Percentiles rank a stretch among this genome's conserved stretches.
These are phyloP conservation scores for Russula griseocarnosa DNA, from an alignment of 768 basidiomycete species.

Conservation along the genomic window DNA sequence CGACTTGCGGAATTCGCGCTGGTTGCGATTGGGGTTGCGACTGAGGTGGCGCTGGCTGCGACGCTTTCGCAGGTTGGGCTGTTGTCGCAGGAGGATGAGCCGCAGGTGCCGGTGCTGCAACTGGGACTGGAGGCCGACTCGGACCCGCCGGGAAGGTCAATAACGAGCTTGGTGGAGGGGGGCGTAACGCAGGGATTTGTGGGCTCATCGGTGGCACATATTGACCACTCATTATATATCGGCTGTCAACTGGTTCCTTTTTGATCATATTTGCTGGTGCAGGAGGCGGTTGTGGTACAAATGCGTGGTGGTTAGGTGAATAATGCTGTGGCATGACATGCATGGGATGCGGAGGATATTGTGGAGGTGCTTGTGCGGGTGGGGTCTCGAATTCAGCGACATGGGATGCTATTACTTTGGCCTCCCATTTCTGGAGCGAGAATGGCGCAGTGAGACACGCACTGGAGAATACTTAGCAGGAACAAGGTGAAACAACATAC, in stretches of 20 bases:
- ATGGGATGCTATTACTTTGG: conserved; percentile 87
- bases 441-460: conserved; percentile 16
- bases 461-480: conserved; percentile 25
- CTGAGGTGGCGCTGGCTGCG: conserved; percentile 10
- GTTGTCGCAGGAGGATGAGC: conserved; percentile 35
- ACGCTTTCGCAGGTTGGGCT: conserved; percentile 25
- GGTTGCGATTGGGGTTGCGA: conserved; percentile 20
- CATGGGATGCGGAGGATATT: conserved; percentile 58
- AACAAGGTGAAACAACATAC: conserved; percentile 49
- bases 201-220: conserved; percentile 63
- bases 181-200: conserved; percentile 43
- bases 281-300: conserved; percentile 33
- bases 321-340: conserved; percentile 41
- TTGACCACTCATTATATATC: conserved; percentile 58
- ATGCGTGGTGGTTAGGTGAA: conserved; percentile 38
- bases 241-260: conserved; percentile 64
- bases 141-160: conserved; percentile 26
- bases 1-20: conserved; percentile 73
- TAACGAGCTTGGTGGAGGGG: conserved; percentile 20
- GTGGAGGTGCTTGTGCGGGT: conserved; percentile 41
- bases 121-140: conserved; percentile 44
- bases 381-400: conserved; percentile 88
- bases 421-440: conserved; percentile 83
- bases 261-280: conserved; percentile 55
- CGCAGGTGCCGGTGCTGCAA: conserved; percentile 48